Evolutionary conservation across 148 eudicot genomes (phyloP).

Genomic region (Vaccinium vitisidaea): DNA sequence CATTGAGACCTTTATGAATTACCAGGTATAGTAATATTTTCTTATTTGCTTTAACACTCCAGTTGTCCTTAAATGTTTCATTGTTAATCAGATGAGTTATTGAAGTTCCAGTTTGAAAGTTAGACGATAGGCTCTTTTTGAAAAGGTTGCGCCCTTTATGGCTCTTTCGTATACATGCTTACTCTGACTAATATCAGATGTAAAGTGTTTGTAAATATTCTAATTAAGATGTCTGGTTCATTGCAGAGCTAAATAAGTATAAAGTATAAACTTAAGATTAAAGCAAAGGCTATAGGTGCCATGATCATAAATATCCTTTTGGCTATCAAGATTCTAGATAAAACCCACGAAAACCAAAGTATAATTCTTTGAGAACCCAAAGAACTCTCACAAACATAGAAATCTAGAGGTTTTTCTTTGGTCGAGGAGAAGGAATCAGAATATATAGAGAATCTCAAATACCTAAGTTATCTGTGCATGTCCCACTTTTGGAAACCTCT

Average conservation of each 20-base stretch:
- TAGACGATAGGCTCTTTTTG: background rate
- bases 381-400: too few species aligned
- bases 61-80: background rate
- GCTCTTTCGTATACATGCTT: background rate
- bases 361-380: too few species aligned
- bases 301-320: background rate
- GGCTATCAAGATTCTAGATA: background rate
- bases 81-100: background rate
- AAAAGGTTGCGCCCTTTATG: background rate
- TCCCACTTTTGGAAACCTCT: too few species aligned
- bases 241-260: background rate
- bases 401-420: too few species aligned
- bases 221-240: background rate
- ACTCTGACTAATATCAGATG: background rate
- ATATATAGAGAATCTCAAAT: too few species aligned
- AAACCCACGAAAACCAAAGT: too few species aligned
- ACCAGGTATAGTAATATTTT: conserved; percentile 65
- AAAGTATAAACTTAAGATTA: background rate
- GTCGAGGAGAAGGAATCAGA: too few species aligned
- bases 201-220: background rate
- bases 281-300: background rate
- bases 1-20: conserved; percentile 97
- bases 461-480: too few species aligned
- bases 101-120: background rate
- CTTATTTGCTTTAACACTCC: background rate